phyloP scores from a whole-genome alignment of 208 protist species.

The Crithidia fasciculata region DNA sequence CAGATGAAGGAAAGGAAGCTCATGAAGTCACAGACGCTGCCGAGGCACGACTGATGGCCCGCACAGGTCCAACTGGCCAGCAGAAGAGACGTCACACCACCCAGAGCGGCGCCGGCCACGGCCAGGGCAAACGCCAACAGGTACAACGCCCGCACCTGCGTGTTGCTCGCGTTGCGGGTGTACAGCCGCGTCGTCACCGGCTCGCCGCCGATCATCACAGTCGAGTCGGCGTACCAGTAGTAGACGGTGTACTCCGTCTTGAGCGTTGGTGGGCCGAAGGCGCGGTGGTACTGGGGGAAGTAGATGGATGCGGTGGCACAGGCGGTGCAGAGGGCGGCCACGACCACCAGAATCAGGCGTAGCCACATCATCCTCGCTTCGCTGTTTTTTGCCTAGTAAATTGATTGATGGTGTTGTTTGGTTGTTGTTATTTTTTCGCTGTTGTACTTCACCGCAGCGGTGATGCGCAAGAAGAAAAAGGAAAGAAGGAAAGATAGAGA shows the following conservation, averaged over 20 bases:
- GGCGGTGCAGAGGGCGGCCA: conserved; percentile 1
- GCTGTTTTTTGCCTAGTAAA: no score
- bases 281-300: conserved; percentile 4
- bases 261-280: not conserved
- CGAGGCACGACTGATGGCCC: not conserved
- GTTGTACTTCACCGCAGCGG: no score
- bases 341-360: not conserved
- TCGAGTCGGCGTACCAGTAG: conserved; percentile 5
- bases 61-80: not conserved
- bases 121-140: conserved; percentile 1
- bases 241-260: not conserved
- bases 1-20: conserved; percentile 4
- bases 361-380: not conserved
- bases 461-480: no score
- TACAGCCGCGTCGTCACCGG: conserved; percentile 1
- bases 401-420: no score
- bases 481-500: no score
- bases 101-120: not conserved
- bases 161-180: not conserved
- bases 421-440: no score
- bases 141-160: conserved; percentile 1
- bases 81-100: not conserved
- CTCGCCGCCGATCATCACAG: conserved; percentile 2
- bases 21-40: not conserved
- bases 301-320: not conserved